Percentiles rank a stretch among this genome's conserved stretches.
Conservation (phyloP, 805 yeast genomes). For the Metschnikowia baotianmanensis region DNA sequence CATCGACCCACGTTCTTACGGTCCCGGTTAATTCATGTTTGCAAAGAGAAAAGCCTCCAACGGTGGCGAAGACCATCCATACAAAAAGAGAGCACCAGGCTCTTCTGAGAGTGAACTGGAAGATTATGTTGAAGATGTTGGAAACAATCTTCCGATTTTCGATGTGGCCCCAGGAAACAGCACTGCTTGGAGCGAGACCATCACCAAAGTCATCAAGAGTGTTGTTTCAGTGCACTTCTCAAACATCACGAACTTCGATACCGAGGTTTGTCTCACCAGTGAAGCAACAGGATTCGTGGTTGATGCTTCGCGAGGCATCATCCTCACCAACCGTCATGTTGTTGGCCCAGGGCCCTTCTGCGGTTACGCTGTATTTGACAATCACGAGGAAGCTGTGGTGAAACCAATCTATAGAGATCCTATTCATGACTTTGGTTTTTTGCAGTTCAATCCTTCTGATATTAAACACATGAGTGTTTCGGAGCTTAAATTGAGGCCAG, state of each 20-base stretch:
- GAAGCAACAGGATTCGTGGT: slow-evolving; percentile 98
- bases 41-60: slow-evolving; percentile 17
- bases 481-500: slow-evolving; percentile 71
- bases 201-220: slow-evolving; percentile 74
- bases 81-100: slow-evolving; percentile 12
- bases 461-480: slow-evolving; percentile 73
- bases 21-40: background rate
- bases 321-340: slow-evolving; percentile 89
- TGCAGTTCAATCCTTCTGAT: slow-evolving; percentile 68
- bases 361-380: slow-evolving; percentile 89
- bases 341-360: slow-evolving; percentile 94
- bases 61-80: slow-evolving; percentile 11
- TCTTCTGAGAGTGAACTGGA: slow-evolving; percentile 15
- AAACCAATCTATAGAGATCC: slow-evolving; percentile 89
- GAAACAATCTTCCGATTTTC: slow-evolving; percentile 11
- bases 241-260: slow-evolving; percentile 82
- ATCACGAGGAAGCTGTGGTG: slow-evolving; percentile 90
- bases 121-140: slow-evolving; percentile 9
- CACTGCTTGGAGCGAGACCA: slow-evolving; percentile 70
- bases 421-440: slow-evolving; percentile 90
- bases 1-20: background rate
- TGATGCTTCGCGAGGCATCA: slow-evolving; percentile 76
- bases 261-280: slow-evolving; percentile 73
- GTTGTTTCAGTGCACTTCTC: slow-evolving; percentile 90
- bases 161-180: slow-evolving; percentile 20